phyloP scores from a whole-genome alignment of 345 rosid species.

The Salix caprea region DNA sequence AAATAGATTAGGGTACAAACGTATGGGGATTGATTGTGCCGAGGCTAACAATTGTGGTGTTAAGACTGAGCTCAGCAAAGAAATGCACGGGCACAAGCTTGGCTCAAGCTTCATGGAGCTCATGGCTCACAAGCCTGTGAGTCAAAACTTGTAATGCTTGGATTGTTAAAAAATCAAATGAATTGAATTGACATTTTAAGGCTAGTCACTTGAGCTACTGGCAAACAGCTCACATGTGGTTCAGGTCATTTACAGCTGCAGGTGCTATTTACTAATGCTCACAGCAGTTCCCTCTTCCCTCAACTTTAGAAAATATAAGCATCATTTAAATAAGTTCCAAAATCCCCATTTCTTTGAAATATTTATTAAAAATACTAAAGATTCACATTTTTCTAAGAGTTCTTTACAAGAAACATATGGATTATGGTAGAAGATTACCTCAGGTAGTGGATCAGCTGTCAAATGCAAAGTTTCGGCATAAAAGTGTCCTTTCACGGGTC shows the following conservation, averaged over 20 bases:
- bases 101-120: not conserved
- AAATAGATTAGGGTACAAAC: not conserved
- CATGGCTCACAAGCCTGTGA: not conserved
- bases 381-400: not conserved
- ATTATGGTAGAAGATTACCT: constrained; percentile 36
- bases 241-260: not conserved
- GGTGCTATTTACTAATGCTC: not conserved
- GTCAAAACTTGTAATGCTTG: not conserved
- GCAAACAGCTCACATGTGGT: not conserved
- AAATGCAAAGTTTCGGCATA: constrained; percentile 18
- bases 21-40: not conserved
- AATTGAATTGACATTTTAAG: not conserved
- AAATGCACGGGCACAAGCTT: not conserved
- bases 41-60: not conserved
- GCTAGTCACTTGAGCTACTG: not conserved
- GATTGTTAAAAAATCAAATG: not conserved
- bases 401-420: not conserved
- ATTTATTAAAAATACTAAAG: not conserved
- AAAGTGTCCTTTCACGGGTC: constrained; percentile 20
- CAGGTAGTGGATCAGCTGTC: constrained; percentile 17
- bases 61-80: not conserved
- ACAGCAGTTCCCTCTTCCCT: constrained; percentile 7
- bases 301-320: not conserved
- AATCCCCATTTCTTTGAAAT: not conserved
- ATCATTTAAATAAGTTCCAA: constrained; percentile 3